These are phyloP conservation scores for Spergularia bocconei DNA, from an alignment of 148 eudicot genomes.

Conservation along the genomic window DNA sequence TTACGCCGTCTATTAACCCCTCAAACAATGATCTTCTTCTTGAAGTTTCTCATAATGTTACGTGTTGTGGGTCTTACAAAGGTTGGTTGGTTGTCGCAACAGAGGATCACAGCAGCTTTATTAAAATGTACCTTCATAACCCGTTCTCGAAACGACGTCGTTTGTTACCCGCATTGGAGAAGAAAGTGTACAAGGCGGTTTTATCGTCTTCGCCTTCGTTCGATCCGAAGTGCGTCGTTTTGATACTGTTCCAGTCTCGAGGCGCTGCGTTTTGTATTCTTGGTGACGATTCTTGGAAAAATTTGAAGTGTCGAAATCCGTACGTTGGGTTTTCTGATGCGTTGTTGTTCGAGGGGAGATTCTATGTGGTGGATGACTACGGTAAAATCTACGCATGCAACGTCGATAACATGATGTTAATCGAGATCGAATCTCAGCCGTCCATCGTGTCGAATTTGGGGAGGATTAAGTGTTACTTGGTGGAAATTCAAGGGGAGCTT, in stretches of 20 bases:
- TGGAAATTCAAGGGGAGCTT: slow-evolving; percentile 18
- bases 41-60: background rate
- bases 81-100: slow-evolving; percentile 22
- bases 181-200: slow-evolving; percentile 7
- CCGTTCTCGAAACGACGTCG: slow-evolving; percentile 11
- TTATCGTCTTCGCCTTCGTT: slow-evolving; percentile 23
- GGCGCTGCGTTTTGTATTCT: slow-evolving; percentile 17
- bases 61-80: slow-evolving; percentile 21
- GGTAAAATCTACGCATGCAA: slow-evolving; percentile 20
- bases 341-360: slow-evolving; percentile 10
- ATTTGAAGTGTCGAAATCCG: background rate
- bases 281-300: slow-evolving; percentile 18
- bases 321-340: slow-evolving; percentile 15
- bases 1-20: background rate
- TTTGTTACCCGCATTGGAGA: background rate
- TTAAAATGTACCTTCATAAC: slow-evolving; percentile 7
- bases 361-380: slow-evolving; percentile 19
- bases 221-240: slow-evolving; percentile 17
- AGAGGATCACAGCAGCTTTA: background rate
- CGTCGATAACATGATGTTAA: background rate
- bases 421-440: background rate
- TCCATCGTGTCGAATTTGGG: background rate
- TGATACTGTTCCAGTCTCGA: background rate
- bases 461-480: slow-evolving; percentile 24
- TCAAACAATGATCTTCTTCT: background rate